Evolutionary conservation across 257 asterid genomes (phyloP).

Genomic region (Fraxinus cuspidata): DNA sequence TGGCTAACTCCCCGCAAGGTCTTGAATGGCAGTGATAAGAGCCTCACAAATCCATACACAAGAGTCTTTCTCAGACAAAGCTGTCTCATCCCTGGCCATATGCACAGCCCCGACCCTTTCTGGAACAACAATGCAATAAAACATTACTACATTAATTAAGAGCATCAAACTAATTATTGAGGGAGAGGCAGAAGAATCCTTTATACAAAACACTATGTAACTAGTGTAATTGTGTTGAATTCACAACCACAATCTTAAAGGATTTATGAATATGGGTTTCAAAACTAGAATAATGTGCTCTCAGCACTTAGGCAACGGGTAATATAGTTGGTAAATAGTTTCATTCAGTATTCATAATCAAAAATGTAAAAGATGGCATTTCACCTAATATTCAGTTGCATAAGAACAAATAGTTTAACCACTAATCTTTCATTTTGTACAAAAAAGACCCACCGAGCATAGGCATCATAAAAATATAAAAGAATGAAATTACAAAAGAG

Average conservation of each 20-base stretch:
- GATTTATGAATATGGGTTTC: not conserved
- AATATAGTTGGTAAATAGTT: too few relatives aligned
- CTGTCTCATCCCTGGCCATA: constrained; percentile 90
- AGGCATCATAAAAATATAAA: not conserved
- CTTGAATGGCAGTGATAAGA: constrained; percentile 84
- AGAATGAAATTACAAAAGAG: not conserved
- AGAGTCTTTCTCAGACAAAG: constrained; percentile 76
- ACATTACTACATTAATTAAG: not conserved
- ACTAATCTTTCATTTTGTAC: not conserved
- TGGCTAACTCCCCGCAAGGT: constrained; percentile 73
- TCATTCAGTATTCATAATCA: not conserved
- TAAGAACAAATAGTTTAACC: not conserved
- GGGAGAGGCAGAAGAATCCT: not conserved
- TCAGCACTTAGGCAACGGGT: not conserved
- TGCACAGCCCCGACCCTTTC: constrained; percentile 71
- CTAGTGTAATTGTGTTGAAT: not conserved
- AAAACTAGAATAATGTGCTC: not conserved
- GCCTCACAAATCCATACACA: constrained; percentile 74
- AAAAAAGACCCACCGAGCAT: not conserved
- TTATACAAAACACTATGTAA: not conserved
- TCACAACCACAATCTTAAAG: not conserved
- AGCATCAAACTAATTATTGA: not conserved
- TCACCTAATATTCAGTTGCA: not conserved
- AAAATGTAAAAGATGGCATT: not conserved
- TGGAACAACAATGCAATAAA: constrained; percentile 31